These are phyloP conservation scores for Phialocephala sp. DNA, from an alignment of 2,329 filamentous ascomycete genomes.

Conservation along the genomic window DNA sequence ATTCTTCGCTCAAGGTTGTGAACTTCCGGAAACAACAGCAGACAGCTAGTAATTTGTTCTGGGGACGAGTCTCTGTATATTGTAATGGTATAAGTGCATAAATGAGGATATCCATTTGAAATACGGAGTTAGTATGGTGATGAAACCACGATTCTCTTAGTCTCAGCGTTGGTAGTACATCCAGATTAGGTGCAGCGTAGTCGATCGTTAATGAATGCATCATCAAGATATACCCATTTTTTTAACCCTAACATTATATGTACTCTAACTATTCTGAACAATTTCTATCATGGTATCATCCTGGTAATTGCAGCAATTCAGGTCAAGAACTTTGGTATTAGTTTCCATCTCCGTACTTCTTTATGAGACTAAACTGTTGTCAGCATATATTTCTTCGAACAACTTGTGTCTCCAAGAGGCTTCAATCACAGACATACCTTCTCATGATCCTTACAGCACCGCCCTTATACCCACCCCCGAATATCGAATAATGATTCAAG, in stretches of 20 bases:
- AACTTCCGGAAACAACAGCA: conserved; percentile 42
- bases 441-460: conserved; percentile 83
- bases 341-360: conserved; percentile 7
- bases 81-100: background rate
- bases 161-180: background rate
- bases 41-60: conserved; percentile 19
- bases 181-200: background rate
- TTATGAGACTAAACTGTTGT: background rate
- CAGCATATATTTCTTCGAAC: background rate
- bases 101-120: background rate
- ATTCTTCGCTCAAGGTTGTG: conserved; percentile 92
- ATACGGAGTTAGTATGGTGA: conserved; percentile 6
- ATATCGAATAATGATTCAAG: conserved; percentile 76
- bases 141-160: conserved; percentile 8
- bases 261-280: no score
- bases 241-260: no score
- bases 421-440: conserved; percentile 42
- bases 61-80: background rate
- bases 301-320: no score
- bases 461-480: conserved; percentile 77
- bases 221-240: no score
- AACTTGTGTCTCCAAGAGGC: no score
- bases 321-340: no score
- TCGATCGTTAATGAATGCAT: no score
- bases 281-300: no score